phyloP scores from a whole-genome alignment of 257 asterid genomes.

The Echium plantagineum region DNA sequence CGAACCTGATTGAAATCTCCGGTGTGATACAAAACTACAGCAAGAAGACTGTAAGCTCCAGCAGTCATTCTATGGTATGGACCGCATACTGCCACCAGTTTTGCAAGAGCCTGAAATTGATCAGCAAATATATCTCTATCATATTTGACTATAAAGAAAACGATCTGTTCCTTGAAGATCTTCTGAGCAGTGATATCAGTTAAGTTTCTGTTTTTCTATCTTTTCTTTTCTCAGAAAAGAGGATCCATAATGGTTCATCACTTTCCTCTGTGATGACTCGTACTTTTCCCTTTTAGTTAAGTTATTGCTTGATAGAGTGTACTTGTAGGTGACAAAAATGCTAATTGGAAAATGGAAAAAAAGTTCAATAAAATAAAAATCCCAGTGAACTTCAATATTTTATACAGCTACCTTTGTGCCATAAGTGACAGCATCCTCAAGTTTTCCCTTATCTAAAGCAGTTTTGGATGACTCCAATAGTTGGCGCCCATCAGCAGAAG shows the following conservation, averaged over 20 bases:
- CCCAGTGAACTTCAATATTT: not conserved
- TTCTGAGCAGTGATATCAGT: too few species aligned
- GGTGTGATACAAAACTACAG: conserved; percentile 88
- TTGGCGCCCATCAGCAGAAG: conserved; percentile 94
- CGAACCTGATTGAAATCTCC: conserved; percentile 92
- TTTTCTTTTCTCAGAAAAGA: too few species aligned
- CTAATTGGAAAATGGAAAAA: too few species aligned
- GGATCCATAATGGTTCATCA: too few species aligned
- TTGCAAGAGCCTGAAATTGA: conserved; percentile 64
- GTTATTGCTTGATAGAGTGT: too few species aligned
- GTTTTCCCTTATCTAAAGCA: conserved; percentile 9
- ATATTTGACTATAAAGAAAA: not conserved
- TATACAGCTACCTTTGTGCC: conserved; percentile 14
- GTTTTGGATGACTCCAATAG: conserved; percentile 43
- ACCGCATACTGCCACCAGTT: conserved; percentile 90
- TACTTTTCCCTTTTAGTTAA: too few species aligned
- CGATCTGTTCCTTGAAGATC: too few species aligned
- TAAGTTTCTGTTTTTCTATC: too few species aligned
- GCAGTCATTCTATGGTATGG: conserved; percentile 95
- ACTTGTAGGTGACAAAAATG: too few species aligned
- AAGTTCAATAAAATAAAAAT: too few species aligned
- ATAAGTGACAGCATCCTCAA: conserved; percentile 8
- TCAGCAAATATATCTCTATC: conserved; percentile 1
- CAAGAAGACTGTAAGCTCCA: conserved; percentile 96
- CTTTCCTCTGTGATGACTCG: too few species aligned